Base-by-base conservation (phyloP, 2,329 filamentous ascomycete species). In the Cadophora gregata region DNA sequence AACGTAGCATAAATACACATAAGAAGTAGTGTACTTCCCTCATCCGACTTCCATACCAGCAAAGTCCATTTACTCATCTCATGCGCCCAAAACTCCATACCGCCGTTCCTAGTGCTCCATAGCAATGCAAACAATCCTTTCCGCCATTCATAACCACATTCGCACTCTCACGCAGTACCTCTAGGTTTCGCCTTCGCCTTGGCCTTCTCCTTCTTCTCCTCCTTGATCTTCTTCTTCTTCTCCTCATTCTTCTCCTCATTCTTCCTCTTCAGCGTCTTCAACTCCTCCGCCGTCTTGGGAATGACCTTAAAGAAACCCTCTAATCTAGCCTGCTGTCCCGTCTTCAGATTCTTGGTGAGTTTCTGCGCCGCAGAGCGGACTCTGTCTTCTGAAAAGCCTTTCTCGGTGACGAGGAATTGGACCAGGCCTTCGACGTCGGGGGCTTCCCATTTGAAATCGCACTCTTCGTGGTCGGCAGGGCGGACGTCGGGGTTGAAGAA, bases 261-360 rank as follows among this genome's bases (percentile, higher is more conserved):
- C 83, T 98, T 99, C 72, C 96, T 87, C 86, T 99, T 99, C 76
- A 96, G 82, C 50, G 80, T 89, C 63, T 90, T 90, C 80, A 95
- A 92, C 81, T 99, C 90, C 70, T 90, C 91, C 0, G 94, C 92
- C 0, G 94, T 93, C 83, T 95, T 96, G 68, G 93, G 91, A 19
- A 97, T 81, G 1, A 93, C 89, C 82, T 97, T 97, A 85, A 99
- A 99, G 83, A 99, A 99, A 0, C 96, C 96, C 77, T 98, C 95
- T 1, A 99, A 83, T 25, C 96, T 87, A 31, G 92, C 90, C 81
- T 99, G 96, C 79, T 98, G 96, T 31, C 90, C 90, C 59, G 86
- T 91, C 85, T 97, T 97, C 71, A 97, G 82, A 74, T 93, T 96
- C 86, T 98, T 99, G 78, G 92, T 87, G 66, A 99, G 81, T 64